These are phyloP conservation scores for Plectosphaerella plurivora DNA, from an alignment of 2,329 filamentous ascomycete genomes.

Conservation along the genomic window DNA sequence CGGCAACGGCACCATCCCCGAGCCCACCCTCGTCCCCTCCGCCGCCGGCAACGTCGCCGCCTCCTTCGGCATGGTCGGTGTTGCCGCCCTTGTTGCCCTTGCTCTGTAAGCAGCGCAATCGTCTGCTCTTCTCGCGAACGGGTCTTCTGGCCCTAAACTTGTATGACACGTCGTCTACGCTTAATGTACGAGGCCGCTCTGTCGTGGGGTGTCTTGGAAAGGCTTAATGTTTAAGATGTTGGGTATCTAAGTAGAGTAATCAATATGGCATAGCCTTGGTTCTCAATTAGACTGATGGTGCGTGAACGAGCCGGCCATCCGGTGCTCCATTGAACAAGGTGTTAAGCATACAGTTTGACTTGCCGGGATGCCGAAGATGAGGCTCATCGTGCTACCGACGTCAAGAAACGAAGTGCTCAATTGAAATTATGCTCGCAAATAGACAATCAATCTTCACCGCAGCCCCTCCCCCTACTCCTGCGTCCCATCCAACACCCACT, in stretches of 20 bases:
- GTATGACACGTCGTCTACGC: not conserved
- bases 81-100: not conserved
- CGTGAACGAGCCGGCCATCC: too few relatives aligned
- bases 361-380: too few relatives aligned
- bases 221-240: not conserved
- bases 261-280: too few relatives aligned
- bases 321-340: too few relatives aligned
- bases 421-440: not conserved
- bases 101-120: not conserved
- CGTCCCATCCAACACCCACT: conserved; percentile 9
- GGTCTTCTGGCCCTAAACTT: not conserved
- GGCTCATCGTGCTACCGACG: too few relatives aligned
- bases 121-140: too few relatives aligned
- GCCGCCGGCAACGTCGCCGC: not conserved
- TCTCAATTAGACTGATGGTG: too few relatives aligned
- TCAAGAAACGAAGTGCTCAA: not conserved
- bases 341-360: too few relatives aligned
- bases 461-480: not conserved
- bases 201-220: not conserved
- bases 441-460: not conserved
- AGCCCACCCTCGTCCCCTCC: not conserved
- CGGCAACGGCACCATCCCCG: not conserved
- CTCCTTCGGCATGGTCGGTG: not conserved
- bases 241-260: not conserved
- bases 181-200: not conserved